These are phyloP conservation scores for Tricholoma sp. DNA, from an alignment of 768 basidiomycete genomes.

Conservation along the genomic window DNA sequence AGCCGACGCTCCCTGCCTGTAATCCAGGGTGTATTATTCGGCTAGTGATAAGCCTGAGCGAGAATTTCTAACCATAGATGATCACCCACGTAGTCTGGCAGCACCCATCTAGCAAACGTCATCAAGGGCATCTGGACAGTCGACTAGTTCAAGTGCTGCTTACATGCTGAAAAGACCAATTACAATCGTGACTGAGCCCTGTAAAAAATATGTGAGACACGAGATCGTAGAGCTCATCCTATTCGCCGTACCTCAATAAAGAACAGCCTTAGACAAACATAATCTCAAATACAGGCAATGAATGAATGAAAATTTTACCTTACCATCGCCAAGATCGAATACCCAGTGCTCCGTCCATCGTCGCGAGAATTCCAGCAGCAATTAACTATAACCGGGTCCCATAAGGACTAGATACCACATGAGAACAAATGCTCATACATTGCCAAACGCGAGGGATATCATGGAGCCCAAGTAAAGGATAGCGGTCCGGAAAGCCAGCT, in stretches of 20 bases:
- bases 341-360: conserved; percentile 64
- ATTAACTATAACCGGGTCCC: conserved; percentile 40
- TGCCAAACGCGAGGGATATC: conserved; percentile 64
- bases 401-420: not conserved
- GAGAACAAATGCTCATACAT: conserved; percentile 31
- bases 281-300: not conserved
- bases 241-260: conserved; percentile 50
- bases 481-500: conserved; percentile 61
- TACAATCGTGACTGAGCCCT: conserved; percentile 62
- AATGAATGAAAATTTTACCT: conserved; percentile 8
- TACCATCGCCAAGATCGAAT: conserved; percentile 71
- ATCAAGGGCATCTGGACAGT: not conserved
- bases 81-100: conserved; percentile 52
- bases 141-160: conserved; percentile 9
- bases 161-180: conserved; percentile 54
- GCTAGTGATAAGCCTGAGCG: conserved; percentile 26
- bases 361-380: conserved; percentile 68
- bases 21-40: conserved; percentile 60
- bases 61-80: not conserved
- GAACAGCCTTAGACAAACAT: conserved; percentile 46
- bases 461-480: conserved; percentile 56
- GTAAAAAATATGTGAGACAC: not conserved
- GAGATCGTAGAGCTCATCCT: not conserved
- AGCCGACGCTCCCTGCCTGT: conserved; percentile 43
- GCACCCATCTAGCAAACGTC: conserved; percentile 36